phyloP scores from a whole-genome alignment of 768 basidiomycete species.

The Hypholoma fasciculare region DNA sequence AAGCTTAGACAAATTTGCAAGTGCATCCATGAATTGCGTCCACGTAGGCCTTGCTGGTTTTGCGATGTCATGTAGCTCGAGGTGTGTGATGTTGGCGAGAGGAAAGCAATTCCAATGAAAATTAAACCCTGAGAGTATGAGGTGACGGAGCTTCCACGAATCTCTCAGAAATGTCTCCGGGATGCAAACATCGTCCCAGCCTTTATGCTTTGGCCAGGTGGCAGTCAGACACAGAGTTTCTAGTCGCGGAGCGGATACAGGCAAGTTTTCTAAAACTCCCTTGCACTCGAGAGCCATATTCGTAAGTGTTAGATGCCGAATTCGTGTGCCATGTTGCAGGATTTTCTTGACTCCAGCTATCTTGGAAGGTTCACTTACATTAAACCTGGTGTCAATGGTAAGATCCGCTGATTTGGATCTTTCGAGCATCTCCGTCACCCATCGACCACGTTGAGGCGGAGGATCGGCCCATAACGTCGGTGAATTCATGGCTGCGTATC shows the following conservation, averaged over 20 bases:
- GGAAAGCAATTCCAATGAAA: constrained; percentile 36
- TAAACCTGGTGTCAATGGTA: neutral
- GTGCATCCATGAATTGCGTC: constrained; percentile 24
- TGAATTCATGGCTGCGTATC: neutral
- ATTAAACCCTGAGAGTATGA: constrained; percentile 34
- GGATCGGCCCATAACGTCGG: neutral
- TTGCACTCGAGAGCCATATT: neutral
- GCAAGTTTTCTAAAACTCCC: neutral
- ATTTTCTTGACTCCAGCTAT: neutral
- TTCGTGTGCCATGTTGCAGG: neutral
- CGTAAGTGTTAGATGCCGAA: neutral
- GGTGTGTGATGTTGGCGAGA: constrained; percentile 33
- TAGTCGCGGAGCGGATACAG: neutral
- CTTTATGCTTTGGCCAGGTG: neutral
- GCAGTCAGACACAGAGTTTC: neutral
- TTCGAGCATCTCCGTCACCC: neutral
- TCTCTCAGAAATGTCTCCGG: neutral
- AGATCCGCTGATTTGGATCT: neutral
- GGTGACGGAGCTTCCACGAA: constrained; percentile 25
- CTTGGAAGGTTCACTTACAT: neutral
- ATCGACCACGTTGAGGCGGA: neutral
- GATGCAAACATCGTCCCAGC: neutral
- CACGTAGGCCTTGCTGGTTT: constrained; percentile 24
- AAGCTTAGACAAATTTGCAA: constrained; percentile 3
- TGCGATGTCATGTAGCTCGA: constrained; percentile 32